Conservation (phyloP, 495 filamentous ascomycete species). For the Sabuloglossum arenarium region DNA sequence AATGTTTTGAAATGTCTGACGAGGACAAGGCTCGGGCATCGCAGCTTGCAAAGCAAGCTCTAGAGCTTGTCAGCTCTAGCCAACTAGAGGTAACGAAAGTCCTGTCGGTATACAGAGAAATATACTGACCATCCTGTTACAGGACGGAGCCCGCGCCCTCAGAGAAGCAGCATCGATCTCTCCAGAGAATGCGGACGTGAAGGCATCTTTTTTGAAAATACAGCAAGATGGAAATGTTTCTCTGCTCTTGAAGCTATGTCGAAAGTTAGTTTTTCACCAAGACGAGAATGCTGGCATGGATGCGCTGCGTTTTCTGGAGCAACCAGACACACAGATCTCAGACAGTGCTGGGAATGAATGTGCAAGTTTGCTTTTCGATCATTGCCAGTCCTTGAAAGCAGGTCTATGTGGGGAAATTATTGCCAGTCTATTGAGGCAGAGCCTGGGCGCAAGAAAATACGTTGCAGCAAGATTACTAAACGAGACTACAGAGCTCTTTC, state of each 20-base stretch:
- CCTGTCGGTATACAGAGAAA: background rate
- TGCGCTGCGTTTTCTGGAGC: constrained; percentile 30
- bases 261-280: constrained; percentile 26
- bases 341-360: constrained; percentile 31
- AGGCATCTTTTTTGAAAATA: constrained; percentile 29
- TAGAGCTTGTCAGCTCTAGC: constrained; percentile 4
- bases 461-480: constrained; percentile 28
- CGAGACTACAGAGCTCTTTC: constrained; percentile 29
- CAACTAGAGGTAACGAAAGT: constrained; percentile 5
- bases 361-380: constrained; percentile 29
- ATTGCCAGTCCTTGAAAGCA: constrained; percentile 20
- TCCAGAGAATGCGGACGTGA: constrained; percentile 31
- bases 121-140: background rate
- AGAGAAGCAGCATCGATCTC: constrained; percentile 42
- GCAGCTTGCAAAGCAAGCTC: constrained; percentile 3
- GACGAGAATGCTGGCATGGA: constrained; percentile 37
- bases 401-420: constrained; percentile 34
- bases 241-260: constrained; percentile 30
- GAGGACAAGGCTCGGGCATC: constrained; percentile 1
- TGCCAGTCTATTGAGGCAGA: constrained; percentile 34
- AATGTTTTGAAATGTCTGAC: background rate
- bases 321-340: constrained; percentile 28
- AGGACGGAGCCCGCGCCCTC: constrained; percentile 37
- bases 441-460: constrained; percentile 29
- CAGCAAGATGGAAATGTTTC: constrained; percentile 26